Conservation (phyloP, 2,329 filamentous ascomycete genomes). For the Epichloe gansuensis region DNA sequence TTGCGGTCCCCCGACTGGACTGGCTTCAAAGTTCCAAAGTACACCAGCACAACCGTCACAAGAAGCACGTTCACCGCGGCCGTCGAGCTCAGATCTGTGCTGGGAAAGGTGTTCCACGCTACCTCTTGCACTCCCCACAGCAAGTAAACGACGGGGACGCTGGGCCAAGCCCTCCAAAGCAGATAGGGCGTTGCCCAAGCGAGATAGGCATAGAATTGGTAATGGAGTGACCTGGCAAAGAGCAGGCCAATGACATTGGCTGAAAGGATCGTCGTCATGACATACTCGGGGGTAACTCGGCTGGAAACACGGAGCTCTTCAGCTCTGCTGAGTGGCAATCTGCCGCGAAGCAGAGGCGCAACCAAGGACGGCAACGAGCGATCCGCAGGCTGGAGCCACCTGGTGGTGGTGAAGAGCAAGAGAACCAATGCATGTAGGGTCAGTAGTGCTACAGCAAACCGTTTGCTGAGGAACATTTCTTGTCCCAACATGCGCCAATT, state of each 20-base stretch:
- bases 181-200: constrained; percentile 82
- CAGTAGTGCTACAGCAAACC: constrained; percentile 57
- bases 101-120: constrained; percentile 93
- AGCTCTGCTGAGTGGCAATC: constrained; percentile 31
- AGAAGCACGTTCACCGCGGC: constrained; percentile 60
- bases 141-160: constrained; percentile 51
- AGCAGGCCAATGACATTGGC: constrained; percentile 70
- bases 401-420: constrained; percentile 46
- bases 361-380: constrained; percentile 44
- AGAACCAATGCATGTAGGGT: constrained; percentile 53
- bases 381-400: constrained; percentile 60
- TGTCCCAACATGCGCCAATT: constrained; percentile 97
- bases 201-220: constrained; percentile 89
- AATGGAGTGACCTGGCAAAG: constrained; percentile 80
- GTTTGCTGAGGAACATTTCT: constrained; percentile 55
- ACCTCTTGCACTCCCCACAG: constrained; percentile 75
- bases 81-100: constrained; percentile 41
- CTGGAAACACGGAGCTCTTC: constrained; percentile 44
- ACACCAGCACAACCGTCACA: constrained; percentile 49
- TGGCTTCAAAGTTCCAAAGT: constrained; percentile 36
- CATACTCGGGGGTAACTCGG: constrained; percentile 55
- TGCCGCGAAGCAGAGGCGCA: constrained; percentile 26
- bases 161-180: constrained; percentile 63
- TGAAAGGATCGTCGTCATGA: constrained; percentile 63
- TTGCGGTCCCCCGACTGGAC: not conserved